phyloP scores from a whole-genome alignment of 75 land plant genomes.

The Ceratopteris richardii region DNA sequence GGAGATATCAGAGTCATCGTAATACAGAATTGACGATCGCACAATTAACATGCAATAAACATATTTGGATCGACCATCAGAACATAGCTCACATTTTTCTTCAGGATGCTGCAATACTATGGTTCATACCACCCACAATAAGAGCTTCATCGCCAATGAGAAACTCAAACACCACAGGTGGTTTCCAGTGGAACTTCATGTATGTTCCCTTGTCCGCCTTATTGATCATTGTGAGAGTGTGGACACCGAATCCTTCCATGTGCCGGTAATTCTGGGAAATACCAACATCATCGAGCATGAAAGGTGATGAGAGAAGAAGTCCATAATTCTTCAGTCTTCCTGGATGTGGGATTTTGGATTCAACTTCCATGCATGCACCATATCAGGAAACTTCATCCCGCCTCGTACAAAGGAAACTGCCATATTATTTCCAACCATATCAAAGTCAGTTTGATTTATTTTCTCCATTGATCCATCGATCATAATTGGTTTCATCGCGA shows the following conservation, averaged over 20 bases:
- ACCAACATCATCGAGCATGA: conserved; percentile 37
- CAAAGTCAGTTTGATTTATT: conserved; percentile 24
- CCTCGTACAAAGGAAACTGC: conserved; percentile 49
- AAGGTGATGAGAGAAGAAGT: conserved; percentile 38
- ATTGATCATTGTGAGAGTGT: conserved; percentile 28
- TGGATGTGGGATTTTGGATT: conserved; percentile 42
- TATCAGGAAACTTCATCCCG: conserved; percentile 44
- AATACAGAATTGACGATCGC: too few relatives aligned
- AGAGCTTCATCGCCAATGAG: conserved; percentile 36
- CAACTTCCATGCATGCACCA: conserved; percentile 44
- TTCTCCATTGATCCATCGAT: too few relatives aligned
- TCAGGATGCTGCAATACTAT: conserved; percentile 52
- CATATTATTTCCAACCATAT: conserved; percentile 43
- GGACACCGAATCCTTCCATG: conserved; percentile 46
- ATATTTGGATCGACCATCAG: too few relatives aligned
- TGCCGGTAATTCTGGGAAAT: conserved; percentile 40
- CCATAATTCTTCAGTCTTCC: conserved; percentile 40
- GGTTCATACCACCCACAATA: conserved; percentile 38
- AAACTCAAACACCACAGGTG: conserved; percentile 34
- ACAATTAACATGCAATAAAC: too few relatives aligned
- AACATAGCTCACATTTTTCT: too few relatives aligned
- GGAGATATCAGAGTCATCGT: too few relatives aligned
- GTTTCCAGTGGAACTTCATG: conserved; percentile 46
- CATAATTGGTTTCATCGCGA: too few relatives aligned
- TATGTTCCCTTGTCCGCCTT: conserved; percentile 33